phyloP scores from a whole-genome alignment of 129 eudicot species.

The Flaveria bidentis region DNA sequence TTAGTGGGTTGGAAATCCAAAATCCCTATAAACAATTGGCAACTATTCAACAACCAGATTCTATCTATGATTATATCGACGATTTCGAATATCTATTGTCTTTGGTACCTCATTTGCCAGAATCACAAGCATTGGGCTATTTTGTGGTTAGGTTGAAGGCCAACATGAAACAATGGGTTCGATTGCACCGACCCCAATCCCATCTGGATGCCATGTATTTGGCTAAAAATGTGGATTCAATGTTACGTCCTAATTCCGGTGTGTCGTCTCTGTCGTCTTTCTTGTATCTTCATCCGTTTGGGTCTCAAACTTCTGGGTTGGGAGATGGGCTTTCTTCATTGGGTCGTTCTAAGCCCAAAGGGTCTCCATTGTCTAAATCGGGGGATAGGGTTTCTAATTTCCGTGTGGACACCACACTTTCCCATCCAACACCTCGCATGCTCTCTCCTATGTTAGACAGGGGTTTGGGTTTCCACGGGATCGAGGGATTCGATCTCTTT shows the following conservation, averaged over 20 bases:
- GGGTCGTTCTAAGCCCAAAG: neutral
- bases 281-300: neutral
- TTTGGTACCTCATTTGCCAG: neutral
- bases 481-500: neutral
- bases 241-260: neutral
- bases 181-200: neutral
- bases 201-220: too few relatives aligned
- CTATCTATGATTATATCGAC: neutral
- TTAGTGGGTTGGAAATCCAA: neutral
- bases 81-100: neutral
- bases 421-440: neutral
- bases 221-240: too few relatives aligned
- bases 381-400: neutral
- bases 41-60: neutral
- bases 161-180: neutral
- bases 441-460: neutral
- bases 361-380: neutral
- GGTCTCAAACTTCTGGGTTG: neutral
- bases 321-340: neutral
- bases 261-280: neutral
- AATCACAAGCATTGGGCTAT: neutral
- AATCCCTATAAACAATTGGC: neutral
- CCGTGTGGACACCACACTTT: neutral
- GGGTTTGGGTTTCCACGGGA: neutral
- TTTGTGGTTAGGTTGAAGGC: neutral